A percentile compares a stretch with the other conserved stretches of the same genome.
Evolutionary conservation across 768 basidiomycete species (phyloP).

Genomic region (Lactifluus echinatus): DNA sequence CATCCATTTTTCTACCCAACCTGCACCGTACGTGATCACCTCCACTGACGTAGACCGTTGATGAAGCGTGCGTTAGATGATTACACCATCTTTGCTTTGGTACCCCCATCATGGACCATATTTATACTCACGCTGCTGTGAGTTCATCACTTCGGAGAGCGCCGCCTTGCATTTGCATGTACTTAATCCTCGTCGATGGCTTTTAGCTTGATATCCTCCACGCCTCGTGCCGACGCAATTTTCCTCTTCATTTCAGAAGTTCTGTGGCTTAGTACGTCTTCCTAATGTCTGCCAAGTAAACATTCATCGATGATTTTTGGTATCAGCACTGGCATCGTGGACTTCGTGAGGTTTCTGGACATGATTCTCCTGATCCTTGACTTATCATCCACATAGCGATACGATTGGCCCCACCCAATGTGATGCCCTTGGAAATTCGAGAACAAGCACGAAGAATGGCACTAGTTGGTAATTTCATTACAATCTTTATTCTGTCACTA

Average conservation of each 20-base stretch:
- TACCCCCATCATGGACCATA: conserved; percentile 20
- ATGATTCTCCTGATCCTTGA: background rate
- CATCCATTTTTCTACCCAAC: conserved; percentile 12
- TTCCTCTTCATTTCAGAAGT: conserved; percentile 15
- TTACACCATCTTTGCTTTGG: conserved; percentile 15
- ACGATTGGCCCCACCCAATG: conserved; percentile 14
- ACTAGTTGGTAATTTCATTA: conserved; percentile 5
- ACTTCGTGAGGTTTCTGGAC: conserved; percentile 6
- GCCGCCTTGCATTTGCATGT: too few relatives aligned
- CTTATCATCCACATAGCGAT: conserved; percentile 9
- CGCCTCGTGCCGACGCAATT: conserved; percentile 16
- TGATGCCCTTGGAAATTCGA: conserved; percentile 9
- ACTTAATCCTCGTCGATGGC: background rate
- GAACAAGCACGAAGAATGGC: conserved; percentile 15
- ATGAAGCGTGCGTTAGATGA: conserved; percentile 14
- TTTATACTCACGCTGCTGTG: conserved; percentile 18
- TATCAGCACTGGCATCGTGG: conserved; percentile 19
- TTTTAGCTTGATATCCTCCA: conserved; percentile 12
- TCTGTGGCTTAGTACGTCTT: conserved; percentile 19
- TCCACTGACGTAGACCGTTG: background rate
- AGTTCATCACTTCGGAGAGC: background rate
- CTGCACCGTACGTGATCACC: conserved; percentile 12
- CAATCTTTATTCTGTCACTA: background rate
- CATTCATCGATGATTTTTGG: background rate
- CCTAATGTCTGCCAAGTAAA: background rate